A percentile compares a stretch with the other conserved stretches of the same genome.
phyloP scores from a whole-genome alignment of 2,329 filamentous ascomycete genomes.

The Rutstroemia sp. region DNA sequence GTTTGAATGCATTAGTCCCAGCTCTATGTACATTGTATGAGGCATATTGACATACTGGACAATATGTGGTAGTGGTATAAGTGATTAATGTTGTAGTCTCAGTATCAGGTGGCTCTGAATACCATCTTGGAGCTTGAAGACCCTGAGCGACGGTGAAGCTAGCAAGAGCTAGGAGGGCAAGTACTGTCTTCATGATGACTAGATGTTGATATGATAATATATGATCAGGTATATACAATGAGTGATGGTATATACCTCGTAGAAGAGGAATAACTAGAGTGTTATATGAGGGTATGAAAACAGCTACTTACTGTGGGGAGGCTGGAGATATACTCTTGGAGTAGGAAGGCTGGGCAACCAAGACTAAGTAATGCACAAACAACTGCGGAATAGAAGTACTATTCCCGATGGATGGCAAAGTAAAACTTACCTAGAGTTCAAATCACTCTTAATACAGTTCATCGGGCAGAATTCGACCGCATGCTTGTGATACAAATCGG shows the following conservation, averaged over 20 bases:
- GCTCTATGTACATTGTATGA: neutral
- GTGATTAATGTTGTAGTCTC: slow-evolving; percentile 5
- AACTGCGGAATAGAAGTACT: slow-evolving; percentile 2
- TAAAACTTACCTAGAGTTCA: neutral
- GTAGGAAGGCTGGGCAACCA: neutral
- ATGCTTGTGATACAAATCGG: slow-evolving; percentile 4
- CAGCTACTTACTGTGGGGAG: neutral
- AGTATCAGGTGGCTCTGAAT: slow-evolving; percentile 3
- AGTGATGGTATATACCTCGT: slow-evolving; percentile 1
- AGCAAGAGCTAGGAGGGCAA: slow-evolving; percentile 8
- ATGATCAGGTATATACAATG: neutral
- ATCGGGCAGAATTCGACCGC: neutral
- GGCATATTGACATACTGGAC: neutral
- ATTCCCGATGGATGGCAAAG: neutral
- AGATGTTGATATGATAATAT: neutral
- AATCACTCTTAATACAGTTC: neutral
- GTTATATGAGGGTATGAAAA: neutral
- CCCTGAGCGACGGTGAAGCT: slow-evolving; percentile 6
- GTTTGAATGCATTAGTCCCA: neutral
- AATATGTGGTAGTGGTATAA: slow-evolving; percentile 7
- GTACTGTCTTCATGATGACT: slow-evolving; percentile 1
- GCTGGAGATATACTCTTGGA: slow-evolving; percentile 1
- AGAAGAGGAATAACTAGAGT: slow-evolving; percentile 6
- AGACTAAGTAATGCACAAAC: slow-evolving; percentile 5
- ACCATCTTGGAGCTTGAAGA: slow-evolving; percentile 5